A percentile compares a stretch with the other conserved stretches of the same genome.
These are phyloP conservation scores for Turritis glabra DNA, from an alignment of 345 rosid genomes.

Conservation along the genomic window DNA sequence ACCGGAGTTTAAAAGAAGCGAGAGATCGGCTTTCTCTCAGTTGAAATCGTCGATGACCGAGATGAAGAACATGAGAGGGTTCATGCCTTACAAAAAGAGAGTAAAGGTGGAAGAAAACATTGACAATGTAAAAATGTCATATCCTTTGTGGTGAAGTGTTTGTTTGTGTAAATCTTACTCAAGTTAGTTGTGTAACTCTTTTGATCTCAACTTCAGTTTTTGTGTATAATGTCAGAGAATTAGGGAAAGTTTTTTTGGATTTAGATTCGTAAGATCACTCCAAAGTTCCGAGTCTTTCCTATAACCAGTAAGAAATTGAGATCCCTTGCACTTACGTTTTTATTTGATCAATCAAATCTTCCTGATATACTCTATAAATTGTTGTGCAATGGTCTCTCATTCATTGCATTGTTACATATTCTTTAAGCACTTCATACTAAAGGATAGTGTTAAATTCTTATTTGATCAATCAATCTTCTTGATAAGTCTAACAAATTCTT, in stretches of 20 bases:
- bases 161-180: constrained; percentile 6
- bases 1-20: constrained; percentile 39
- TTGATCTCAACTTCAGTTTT: constrained; percentile 25
- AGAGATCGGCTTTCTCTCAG: constrained; percentile 43
- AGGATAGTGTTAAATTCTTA: not conserved
- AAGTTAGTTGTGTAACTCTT: constrained; percentile 11
- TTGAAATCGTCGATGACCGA: constrained; percentile 26
- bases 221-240: constrained; percentile 22
- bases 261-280: constrained; percentile 24
- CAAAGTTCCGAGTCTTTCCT: constrained; percentile 12
- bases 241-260: constrained; percentile 8
- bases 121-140: constrained; percentile 15
- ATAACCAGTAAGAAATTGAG: constrained; percentile 8
- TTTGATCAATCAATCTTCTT: no score
- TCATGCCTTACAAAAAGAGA: constrained; percentile 62
- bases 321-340: not conserved
- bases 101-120: constrained; percentile 37
- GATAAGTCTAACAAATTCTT: no score
- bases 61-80: constrained; percentile 48
- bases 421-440: not conserved
- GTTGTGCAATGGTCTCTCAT: not conserved
- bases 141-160: constrained; percentile 25
- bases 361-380: not conserved
- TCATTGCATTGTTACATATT: not conserved
- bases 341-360: not conserved